Evolutionary conservation across 2,329 filamentous ascomycete genomes (phyloP).

Genomic region (Rhynchosporium graminicola): DNA sequence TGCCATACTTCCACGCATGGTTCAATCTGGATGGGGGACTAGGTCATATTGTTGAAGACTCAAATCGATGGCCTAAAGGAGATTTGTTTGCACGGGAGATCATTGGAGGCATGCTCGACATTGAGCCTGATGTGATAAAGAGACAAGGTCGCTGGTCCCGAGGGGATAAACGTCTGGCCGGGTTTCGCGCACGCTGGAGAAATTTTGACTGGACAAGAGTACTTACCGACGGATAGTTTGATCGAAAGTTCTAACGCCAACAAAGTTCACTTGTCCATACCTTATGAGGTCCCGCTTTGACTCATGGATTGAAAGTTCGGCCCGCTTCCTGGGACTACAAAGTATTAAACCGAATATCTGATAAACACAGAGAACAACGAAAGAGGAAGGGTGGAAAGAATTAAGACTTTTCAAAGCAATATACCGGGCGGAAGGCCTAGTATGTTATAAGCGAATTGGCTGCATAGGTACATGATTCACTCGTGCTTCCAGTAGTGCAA

Average conservation of each 20-base stretch:
- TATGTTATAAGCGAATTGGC: not conserved
- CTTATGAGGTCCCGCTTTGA: not conserved
- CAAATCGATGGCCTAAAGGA: constrained; percentile 80
- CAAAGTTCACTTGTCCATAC: not conserved
- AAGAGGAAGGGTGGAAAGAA: too few species aligned
- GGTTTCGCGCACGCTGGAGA: constrained; percentile 81
- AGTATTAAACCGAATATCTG: not conserved
- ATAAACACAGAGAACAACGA: not conserved
- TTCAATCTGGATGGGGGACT: constrained; percentile 89
- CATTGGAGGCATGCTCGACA: constrained; percentile 87
- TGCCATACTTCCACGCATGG: constrained; percentile 99
- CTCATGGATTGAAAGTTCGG: not conserved
- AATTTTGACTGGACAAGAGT: constrained; percentile 87
- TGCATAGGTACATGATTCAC: not conserved
- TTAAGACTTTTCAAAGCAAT: too few species aligned
- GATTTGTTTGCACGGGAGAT: constrained; percentile 93
- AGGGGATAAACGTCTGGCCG: constrained; percentile 64
- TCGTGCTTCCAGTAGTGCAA: not conserved
- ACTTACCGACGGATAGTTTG: constrained; percentile 42
- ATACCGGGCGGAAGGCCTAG: not conserved
- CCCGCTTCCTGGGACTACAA: not conserved
- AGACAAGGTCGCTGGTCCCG: constrained; percentile 84
- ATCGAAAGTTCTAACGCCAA: not conserved
- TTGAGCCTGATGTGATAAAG: constrained; percentile 80
- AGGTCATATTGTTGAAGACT: constrained; percentile 89